Base-by-base conservation (phyloP, 2,329 filamentous ascomycete genomes). In the Verticillium klebahnii region DNA sequence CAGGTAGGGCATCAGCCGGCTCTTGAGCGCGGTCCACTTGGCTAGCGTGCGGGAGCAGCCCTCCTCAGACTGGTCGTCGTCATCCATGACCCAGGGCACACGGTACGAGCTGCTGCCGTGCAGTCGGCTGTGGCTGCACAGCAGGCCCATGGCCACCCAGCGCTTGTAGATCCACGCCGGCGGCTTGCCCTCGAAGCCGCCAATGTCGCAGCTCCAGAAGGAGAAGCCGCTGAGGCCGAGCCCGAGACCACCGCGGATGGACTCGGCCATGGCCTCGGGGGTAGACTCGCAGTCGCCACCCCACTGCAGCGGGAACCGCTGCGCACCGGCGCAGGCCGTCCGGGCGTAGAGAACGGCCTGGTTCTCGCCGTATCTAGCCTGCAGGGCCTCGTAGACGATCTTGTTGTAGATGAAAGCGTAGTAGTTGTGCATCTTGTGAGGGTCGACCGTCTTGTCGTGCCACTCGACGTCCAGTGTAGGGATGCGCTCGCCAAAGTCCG, bases 231-330 rank as follows among this genome's bases (percentile, higher is more conserved):
- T 85, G 1, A 90, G 75, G 15, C 86, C 85, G 54, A 90, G 80
- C 9, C 82, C 84, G 1, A 90, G 74, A 0, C 88, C 88, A 15
- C 88, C 88, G 9, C 88, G 85, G 7, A 90, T 74, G 1, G 85
- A 89, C 74, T 92, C 89, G 3, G 87, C 89, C 78, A 92, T 88
- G 17, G 88, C 89, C 69, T 89, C 87, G 55, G 88, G 86, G 1
- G 89, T 91, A 34, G 85, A 89, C 73, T 92, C 89, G 72, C 88
- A 91, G 75, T 92, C 89, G 60, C 89, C 89, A 37, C 89, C 89
- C 89, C 89, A 91, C 57, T 85, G 83, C 2, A 90, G 78, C 0
- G 89, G 89, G 72, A 89, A 91, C 5, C 85, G 79, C 74, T 92
- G 89, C 1, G 84, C 85, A 5, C 89, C 89, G 2, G 89, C 87